Base-by-base conservation (phyloP, 2,329 filamentous ascomycete species). In the Aspergillus sp. region DNA sequence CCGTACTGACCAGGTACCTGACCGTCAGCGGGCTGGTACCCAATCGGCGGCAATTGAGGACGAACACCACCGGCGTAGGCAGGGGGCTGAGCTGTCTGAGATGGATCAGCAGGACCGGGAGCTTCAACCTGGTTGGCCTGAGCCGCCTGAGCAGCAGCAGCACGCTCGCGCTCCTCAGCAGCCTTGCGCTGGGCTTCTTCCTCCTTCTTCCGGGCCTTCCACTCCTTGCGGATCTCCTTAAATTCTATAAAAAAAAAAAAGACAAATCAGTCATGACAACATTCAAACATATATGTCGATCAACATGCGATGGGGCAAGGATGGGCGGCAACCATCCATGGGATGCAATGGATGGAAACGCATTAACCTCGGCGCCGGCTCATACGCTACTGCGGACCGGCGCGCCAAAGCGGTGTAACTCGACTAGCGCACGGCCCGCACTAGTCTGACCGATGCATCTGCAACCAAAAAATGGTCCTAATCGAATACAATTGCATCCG, bases 171-270 rank as follows among this genome's bases (percentile, higher is more conserved):
- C 62, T 96, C 90, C 52, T 97, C 91, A 7, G 90, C 88, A 9
- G 86, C 86, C 75, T 96, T 96, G 61, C 90, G 87, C 57, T 82
- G 78, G 40, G 85, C 85, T 54, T 97, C 91, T 59, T 97, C 91
- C 67, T 97, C 93, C 88, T 98, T 98, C 81, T 97, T 97, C 61
- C 93, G 89, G 33, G 88, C 88, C 74, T 97, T 98, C 93, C 93
- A 98, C 64, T 97, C 91, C 65, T 97, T 97, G 51, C 93, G 87
- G 48, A 97, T 96, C 63, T 98, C 93, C 67, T 98, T 98, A 74
- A 98, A 97, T 69, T 97, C 93, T 97, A 62, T 8, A 41, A 33
- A 27, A 8, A 53, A 49, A 49, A 47, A 56, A 40, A 6, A 12
- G 10, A 30, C 32, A 19, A 12, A 26, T 27, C 11, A 35, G 35